phyloP scores from a whole-genome alignment of 495 filamentous ascomycete species.

The Delitschia confertaspora region DNA sequence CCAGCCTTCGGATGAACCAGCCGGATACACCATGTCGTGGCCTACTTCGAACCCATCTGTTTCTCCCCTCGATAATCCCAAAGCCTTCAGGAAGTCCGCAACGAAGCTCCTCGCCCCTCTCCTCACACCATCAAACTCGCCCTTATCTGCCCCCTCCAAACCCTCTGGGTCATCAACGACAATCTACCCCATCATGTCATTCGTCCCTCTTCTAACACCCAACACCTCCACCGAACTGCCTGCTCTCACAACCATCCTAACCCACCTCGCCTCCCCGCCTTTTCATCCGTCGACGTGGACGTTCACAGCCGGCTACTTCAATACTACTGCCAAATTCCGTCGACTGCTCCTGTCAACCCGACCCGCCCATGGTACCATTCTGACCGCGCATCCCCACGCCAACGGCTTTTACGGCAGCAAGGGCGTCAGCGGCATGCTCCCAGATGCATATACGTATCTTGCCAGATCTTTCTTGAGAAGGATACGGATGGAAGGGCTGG shows the following conservation, averaged over 20 bases:
- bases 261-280: slow-evolving; percentile 48
- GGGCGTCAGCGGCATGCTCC: slow-evolving; percentile 81
- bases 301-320: slow-evolving; percentile 98
- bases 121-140: slow-evolving; percentile 43
- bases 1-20: slow-evolving; percentile 41
- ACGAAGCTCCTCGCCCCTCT: slow-evolving; percentile 56
- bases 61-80: slow-evolving; percentile 59
- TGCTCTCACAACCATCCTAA: slow-evolving; percentile 63
- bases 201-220: slow-evolving; percentile 70
- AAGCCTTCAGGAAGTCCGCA: slow-evolving; percentile 58
- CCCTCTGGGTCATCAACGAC: slow-evolving; percentile 49
- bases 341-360: slow-evolving; percentile 64
- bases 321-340: slow-evolving; percentile 76
- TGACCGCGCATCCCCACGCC: slow-evolving; percentile 88
- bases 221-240: slow-evolving; percentile 84
- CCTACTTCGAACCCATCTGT: slow-evolving; percentile 62
- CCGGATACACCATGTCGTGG: slow-evolving; percentile 71
- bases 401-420: slow-evolving; percentile 92
- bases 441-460: slow-evolving; percentile 83
- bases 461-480: slow-evolving; percentile 70
- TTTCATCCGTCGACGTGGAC: slow-evolving; percentile 71
- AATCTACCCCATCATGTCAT: slow-evolving; percentile 77
- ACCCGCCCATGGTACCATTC: slow-evolving; percentile 61
- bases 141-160: slow-evolving; percentile 29
- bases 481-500: slow-evolving; percentile 52